Conservation (phyloP, 768 basidiomycete species). For the Kwoniella europaea region DNA sequence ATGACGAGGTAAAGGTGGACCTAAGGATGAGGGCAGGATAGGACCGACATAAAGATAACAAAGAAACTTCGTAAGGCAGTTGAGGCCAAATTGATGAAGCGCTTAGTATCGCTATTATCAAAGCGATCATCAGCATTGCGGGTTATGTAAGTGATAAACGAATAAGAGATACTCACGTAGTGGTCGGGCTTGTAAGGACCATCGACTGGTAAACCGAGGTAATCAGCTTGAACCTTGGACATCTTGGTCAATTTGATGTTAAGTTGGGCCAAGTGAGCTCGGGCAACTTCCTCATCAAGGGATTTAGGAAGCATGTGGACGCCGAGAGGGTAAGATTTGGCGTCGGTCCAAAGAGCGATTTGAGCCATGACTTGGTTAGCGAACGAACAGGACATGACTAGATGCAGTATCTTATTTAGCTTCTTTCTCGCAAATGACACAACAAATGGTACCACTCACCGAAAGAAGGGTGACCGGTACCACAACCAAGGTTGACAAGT, state of each 20-base stretch:
- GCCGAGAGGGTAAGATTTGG: constrained; percentile 89
- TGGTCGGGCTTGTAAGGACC: constrained; percentile 79
- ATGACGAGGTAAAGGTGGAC: background rate
- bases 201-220: constrained; percentile 84
- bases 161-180: constrained; percentile 60
- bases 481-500: constrained; percentile 98
- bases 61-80: constrained; percentile 40
- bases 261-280: constrained; percentile 87
- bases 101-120: constrained; percentile 37
- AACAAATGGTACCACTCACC: too few relatives aligned
- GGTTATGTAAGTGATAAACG: background rate
- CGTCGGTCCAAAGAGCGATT: constrained; percentile 95
- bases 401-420: too few relatives aligned
- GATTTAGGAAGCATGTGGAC: constrained; percentile 99
- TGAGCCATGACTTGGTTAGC: constrained; percentile 97
- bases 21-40: background rate
- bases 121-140: background rate
- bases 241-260: constrained; percentile 85
- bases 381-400: constrained; percentile 99
- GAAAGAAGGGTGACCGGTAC: constrained; percentile 97
- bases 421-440: too few relatives aligned
- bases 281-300: constrained; percentile 98
- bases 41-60: constrained; percentile 9
- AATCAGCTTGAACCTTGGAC: constrained; percentile 73
- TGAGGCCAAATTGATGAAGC: constrained; percentile 36